Evolutionary conservation across 2,329 filamentous ascomycete species (phyloP).

Genomic region (Zasmidium cellare): DNA sequence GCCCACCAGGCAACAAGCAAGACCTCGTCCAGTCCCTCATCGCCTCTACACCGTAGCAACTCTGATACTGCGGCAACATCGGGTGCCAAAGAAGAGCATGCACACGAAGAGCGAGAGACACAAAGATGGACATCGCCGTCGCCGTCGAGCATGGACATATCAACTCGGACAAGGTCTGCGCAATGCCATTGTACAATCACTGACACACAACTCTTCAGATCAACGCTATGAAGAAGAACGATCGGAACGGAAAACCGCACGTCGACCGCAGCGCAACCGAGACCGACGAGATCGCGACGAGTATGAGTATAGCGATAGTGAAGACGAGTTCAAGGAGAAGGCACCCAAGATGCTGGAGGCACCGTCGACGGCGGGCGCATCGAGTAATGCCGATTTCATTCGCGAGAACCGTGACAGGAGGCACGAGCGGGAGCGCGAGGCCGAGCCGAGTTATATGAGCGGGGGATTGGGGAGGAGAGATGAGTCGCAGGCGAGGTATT

Average conservation of each 20-base stretch:
- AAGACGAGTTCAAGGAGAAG: conserved; percentile 33
- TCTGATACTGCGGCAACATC: conserved; percentile 17
- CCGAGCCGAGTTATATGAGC: conserved; percentile 29
- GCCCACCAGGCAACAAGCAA: conserved; percentile 14
- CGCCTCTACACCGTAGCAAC: conserved; percentile 15
- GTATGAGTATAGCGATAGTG: conserved; percentile 35
- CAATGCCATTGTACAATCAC: conserved; percentile 17
- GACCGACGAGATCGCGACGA: conserved; percentile 35
- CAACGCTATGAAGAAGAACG: conserved; percentile 34
- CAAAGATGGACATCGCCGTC: conserved; percentile 2
- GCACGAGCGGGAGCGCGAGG: conserved; percentile 27
- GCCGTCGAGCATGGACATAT: conserved; percentile 13
- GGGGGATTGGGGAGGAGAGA: conserved; percentile 27
- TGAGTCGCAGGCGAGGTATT: conserved; percentile 11
- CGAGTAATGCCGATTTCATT: conserved; percentile 29
- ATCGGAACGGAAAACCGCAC: conserved; percentile 26
- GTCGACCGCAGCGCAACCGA: conserved; percentile 27
- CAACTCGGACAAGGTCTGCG: conserved; percentile 10
- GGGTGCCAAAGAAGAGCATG: conserved; percentile 18
- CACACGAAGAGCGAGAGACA: conserved; percentile 12
- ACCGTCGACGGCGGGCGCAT: conserved; percentile 20
- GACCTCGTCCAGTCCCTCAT: not conserved
- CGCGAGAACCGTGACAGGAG: conserved; percentile 28
- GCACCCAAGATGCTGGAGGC: conserved; percentile 37
- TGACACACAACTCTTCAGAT: conserved; percentile 25